Base-by-base conservation (phyloP, 768 basidiomycete species). In the Xerocomellus dryophilus region DNA sequence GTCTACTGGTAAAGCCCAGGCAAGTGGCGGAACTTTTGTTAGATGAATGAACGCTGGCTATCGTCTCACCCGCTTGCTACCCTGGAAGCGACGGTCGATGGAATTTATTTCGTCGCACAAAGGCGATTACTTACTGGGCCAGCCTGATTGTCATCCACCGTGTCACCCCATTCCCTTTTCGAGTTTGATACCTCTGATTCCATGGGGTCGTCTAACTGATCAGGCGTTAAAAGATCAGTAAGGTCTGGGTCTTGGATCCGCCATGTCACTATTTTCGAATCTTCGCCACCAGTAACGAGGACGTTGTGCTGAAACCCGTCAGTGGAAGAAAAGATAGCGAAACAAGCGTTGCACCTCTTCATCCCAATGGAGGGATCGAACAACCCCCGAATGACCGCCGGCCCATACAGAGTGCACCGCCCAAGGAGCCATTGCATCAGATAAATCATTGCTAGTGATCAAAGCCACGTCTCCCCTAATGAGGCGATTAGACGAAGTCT, bases 391-490 rank as follows among this genome's bases (percentile, higher is more conserved):
- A 61, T 87, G 85, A 8, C 80, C 81, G 11, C 73, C 72, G 14
- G 78, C 72, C 82, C 82, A 86, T 4, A 77, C 62, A 46, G 76
- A 78, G 15, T 75, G 69, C 20, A 86, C 63, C 40, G 64, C 69
- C 83, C 83, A 85, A 0, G 77, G 72, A 7, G 75, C 65, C 18
- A 61, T 67, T 2, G 73, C 60, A 31, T 66, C 66, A 11, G 74
- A 68, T 17, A 75, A 61, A 56, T 79, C 67, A 21, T 64, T 63
- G 54, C 74, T 78, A 9, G 82, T 80, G 15, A 85, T 62, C 29
- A 86, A 66, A 5, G 81, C 81, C 18, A 81, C 61, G 54, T 86
- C 83, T 32, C 85, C 85, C 63, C 84, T 86, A 29, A 11, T 7
- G 14, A 48, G 41, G 14, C 42, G 7, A 46, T 54, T 54, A 55